Evolutionary conservation across 352 stramenopile species (phyloP).

Genomic region (Phytophthora citrophthora): DNA sequence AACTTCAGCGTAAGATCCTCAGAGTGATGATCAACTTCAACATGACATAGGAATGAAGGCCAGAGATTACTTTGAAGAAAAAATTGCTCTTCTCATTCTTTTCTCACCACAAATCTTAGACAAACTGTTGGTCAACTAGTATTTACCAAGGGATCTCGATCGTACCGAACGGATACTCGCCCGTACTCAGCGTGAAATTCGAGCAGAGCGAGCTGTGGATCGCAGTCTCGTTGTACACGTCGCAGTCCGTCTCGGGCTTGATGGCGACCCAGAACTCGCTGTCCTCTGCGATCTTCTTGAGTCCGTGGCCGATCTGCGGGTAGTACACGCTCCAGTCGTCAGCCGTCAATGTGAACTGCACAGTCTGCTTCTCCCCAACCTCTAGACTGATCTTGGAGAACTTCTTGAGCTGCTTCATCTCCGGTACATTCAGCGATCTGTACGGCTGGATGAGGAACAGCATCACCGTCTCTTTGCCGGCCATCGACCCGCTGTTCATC

Average conservation of each 20-base stretch:
- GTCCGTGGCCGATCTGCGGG: conserved; percentile 59
- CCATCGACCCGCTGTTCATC: conserved; percentile 44
- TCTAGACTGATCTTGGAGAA: conserved; percentile 56
- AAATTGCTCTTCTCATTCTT: no score
- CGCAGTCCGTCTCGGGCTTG: conserved; percentile 61
- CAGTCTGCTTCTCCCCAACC: conserved; percentile 35
- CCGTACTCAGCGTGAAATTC: conserved; percentile 39
- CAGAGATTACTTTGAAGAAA: no score
- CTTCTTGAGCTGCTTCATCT: conserved; percentile 38
- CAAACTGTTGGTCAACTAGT: no score
- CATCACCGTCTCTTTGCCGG: conserved; percentile 29
- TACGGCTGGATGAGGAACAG: conserved; percentile 30
- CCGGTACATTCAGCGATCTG: conserved; percentile 20
- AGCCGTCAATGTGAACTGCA: conserved; percentile 45
- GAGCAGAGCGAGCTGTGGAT: conserved; percentile 40
- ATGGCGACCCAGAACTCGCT: conserved; percentile 62
- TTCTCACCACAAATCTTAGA: no score
- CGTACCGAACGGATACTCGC: conserved; percentile 33
- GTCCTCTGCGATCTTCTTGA: conserved; percentile 51
- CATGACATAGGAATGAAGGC: neutral
- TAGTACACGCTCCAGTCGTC: conserved; percentile 45
- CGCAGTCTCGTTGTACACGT: conserved; percentile 37
- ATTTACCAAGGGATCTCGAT: conserved; percentile 24
- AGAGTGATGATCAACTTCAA: neutral
- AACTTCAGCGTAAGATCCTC: no score